Base-by-base conservation (phyloP, 768 basidiomycete genomes). In the Floccularia luteovirens region DNA sequence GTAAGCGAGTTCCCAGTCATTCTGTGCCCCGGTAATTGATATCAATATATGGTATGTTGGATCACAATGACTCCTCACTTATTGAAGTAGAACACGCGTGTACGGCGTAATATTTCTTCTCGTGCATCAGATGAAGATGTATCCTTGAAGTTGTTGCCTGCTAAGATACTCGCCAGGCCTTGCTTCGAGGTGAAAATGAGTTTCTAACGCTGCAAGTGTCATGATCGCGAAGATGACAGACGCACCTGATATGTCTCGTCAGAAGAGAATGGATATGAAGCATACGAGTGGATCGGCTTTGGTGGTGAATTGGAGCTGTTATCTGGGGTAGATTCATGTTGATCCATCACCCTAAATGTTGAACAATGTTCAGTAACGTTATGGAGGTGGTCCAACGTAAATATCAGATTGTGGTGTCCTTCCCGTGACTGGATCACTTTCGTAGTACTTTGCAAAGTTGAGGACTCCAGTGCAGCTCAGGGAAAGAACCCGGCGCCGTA, bases 61-160 rank as follows among this genome's bases (percentile, higher is more conserved):
- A 48, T 30, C 45, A 75, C 14, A 28, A 28, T 28, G 27, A 14
- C 8, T 8, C 10, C 78, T 62, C 63, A 59, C 63, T 56, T 60
- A 42, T 84, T 87, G 58, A 85, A 88, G 59, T 84, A 88, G 53
- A 82, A 88, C 0, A 86, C 67, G 13, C 74, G 66, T 1, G 75
- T 74, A 27, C 68, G 69, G 7, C 73, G 66, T 24, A 79, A 43
- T 22, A 75, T 58, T 19, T 76, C 70, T 11, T 72, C 69, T 41
- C 50, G 58, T 24, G 70, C 62, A 14, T 64, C 65, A 5, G 63
- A 54, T 1, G 67, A 42, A 22, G 53, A 51, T 45, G 51, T 51
- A n/a, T 51, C 48, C 6, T 61, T 52, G 24, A 70, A 45, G 2
- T 67, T 55, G 10, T 64, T 64, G 11, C 63, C 68, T 4, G 69